phyloP scores from a whole-genome alignment of 139 green algal species.

The Chlorella sp. region DNA sequence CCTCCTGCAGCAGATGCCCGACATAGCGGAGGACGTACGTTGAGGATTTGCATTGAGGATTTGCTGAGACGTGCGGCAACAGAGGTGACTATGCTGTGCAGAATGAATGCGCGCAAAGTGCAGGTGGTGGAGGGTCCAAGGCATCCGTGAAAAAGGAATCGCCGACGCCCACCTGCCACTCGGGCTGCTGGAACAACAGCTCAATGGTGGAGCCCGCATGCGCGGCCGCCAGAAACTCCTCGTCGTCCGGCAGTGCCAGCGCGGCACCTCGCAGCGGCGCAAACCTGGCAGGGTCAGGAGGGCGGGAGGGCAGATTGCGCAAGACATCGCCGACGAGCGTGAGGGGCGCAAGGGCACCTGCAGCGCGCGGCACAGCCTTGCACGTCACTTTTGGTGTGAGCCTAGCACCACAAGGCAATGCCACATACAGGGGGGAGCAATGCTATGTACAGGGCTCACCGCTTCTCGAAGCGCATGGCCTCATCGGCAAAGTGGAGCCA shows the following conservation, averaged over 20 bases:
- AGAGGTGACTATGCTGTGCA: not conserved
- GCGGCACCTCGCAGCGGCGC: slow-evolving; percentile 27
- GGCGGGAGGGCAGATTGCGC: too few species aligned
- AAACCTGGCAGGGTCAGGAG: not conserved
- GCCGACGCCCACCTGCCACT: slow-evolving; percentile 23
- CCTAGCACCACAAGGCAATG: too few species aligned
- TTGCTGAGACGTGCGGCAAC: too few species aligned
- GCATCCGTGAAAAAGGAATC: not conserved
- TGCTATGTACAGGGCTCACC: not conserved
- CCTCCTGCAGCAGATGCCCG: too few species aligned
- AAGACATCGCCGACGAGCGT: too few species aligned
- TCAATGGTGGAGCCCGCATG: slow-evolving; percentile 29
- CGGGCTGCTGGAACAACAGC: slow-evolving; percentile 33
- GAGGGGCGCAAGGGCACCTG: too few species aligned
- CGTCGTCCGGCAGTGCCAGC: not conserved
- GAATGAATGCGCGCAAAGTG: not conserved
- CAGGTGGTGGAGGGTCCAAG: not conserved
- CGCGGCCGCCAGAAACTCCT: slow-evolving; percentile 7
- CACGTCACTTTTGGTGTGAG: not conserved
- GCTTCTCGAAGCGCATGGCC: slow-evolving; percentile 48
- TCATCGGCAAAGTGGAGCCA: slow-evolving; percentile 59
- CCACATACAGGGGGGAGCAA: too few species aligned
- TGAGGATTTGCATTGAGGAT: too few species aligned
- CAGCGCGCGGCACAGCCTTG: not conserved
- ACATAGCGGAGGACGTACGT: too few species aligned